Evolutionary conservation across 2,329 filamentous ascomycete genomes (phyloP), one percentile per base, ranked within the genome.

Genomic region (Epichloe brachyelytri): DNA sequence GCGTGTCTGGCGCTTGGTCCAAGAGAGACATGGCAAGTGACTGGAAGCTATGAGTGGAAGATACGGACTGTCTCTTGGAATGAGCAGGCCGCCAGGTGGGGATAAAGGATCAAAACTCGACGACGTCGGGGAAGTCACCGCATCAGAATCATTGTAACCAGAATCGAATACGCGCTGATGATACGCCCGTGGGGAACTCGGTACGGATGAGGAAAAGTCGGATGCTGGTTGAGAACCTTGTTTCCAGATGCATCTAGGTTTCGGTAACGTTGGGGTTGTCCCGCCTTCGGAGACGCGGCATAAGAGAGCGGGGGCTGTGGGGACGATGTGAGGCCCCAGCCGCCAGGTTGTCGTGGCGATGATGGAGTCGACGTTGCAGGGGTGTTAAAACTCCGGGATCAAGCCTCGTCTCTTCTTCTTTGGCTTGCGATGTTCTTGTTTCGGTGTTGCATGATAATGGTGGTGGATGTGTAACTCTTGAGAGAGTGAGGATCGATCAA

Each of bases 401-500:
- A 87, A 69, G 20, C 79, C 75, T 34, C 80, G 77, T 2, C 86
- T 81, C 70, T 83, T 85, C 69, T 88, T 94, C 69, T 82, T 87
- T 8, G 78, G 72, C 53, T 82, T 82, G 57, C 78, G 78, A 15
- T 65, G 62, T 52, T 86, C 82, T 19, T 77, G 72, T 63, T 81
- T 83, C 49, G 76, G 69, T 1, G 81, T 71, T 11, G 83, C 78
- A 58, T 96, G 89, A 62, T 95, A 95, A 63, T 97, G 91, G 60
- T 97, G 90, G 62, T 97, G 91, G 44, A 97, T 86, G 60, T 96
- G 91, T 14, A 96, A 71, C 60, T 93, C 87, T 60, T 87, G 85
- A 0, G 85, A 83, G 8, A 62, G 49, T 11, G 59, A 57, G 6
- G 59, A 56, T 5, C 55, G 57, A 3, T 60, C 60, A 40, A 74